These are phyloP conservation scores for Rhazya stricta DNA, from an alignment of 257 asterid genomes.

Conservation along the genomic window DNA sequence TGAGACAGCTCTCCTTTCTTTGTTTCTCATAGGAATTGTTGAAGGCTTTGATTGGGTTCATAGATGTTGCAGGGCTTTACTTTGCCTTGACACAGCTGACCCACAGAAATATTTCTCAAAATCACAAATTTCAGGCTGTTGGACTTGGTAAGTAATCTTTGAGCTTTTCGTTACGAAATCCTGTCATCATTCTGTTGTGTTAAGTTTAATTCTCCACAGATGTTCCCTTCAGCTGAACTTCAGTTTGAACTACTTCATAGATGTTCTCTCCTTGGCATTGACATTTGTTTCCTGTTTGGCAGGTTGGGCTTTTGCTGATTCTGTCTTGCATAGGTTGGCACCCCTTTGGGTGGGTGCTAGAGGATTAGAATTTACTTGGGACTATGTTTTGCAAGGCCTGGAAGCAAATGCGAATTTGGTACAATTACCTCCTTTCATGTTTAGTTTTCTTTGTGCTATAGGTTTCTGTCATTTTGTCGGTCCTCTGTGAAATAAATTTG, in stretches of 20 bases:
- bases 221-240: neutral
- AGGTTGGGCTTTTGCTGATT: conserved; percentile 99
- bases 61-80: conserved; percentile 95
- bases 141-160: conserved; percentile 73
- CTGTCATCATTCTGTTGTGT: neutral
- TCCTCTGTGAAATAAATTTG: neutral
- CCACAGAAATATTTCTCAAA: conserved; percentile 96
- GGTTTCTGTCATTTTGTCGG: neutral
- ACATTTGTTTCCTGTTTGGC: conserved; percentile 24
- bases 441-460: neutral
- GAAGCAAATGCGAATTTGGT: conserved; percentile 99
- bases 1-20: conserved; percentile 7
- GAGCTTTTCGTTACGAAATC: neutral
- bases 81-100: conserved; percentile 92
- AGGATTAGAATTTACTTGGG: conserved; percentile 98
- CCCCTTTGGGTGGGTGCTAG: conserved; percentile 99
- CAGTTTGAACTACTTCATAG: no score
- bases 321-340: conserved; percentile 89
- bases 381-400: conserved; percentile 88
- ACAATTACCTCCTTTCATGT: conserved; percentile 15
- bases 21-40: conserved; percentile 59
- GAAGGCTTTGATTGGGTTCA: conserved; percentile 90
- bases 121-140: conserved; percentile 98
- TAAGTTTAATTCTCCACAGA: neutral
- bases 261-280: conserved; percentile 9